Conservation (phyloP, 805 yeast species). For the Candida ponderosae region DNA sequence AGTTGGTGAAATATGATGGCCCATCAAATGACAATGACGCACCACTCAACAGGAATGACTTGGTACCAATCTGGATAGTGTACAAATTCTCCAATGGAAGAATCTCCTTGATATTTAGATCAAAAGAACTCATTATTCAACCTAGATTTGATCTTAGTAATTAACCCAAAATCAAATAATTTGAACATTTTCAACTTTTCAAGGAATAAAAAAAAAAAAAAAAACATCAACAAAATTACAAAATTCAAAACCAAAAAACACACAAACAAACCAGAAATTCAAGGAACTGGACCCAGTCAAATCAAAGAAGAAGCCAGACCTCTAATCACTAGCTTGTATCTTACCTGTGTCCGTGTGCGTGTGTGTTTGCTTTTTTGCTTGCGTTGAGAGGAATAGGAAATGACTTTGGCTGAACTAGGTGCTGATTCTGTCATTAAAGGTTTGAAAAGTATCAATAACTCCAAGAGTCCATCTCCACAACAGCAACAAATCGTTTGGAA, state of each 20-base stretch:
- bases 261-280: too few relatives aligned
- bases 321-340: too few relatives aligned
- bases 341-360: too few relatives aligned
- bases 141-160: neutral
- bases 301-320: too few relatives aligned
- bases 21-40: constrained; percentile 81
- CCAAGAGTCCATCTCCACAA: neutral
- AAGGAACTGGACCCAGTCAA: too few relatives aligned
- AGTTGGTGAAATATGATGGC: constrained; percentile 81
- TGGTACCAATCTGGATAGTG: constrained; percentile 62
- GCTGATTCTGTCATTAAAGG: constrained; percentile 19
- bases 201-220: too few relatives aligned
- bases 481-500: constrained; percentile 18
- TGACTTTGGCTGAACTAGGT: constrained; percentile 4
- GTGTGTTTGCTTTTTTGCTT: too few relatives aligned
- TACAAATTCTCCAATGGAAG: constrained; percentile 67
- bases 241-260: too few relatives aligned
- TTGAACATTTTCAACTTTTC: too few relatives aligned
- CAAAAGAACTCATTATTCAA: constrained; percentile 6
- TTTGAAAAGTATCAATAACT: constrained; percentile 5
- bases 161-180: neutral
- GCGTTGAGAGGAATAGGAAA: neutral
- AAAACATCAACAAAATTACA: too few relatives aligned
- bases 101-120: constrained; percentile 39
- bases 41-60: constrained; percentile 56